Evolutionary conservation across 345 rosid species (phyloP), one percentile per base, ranked within the genome.

Genomic region (Stellera chamaejasme): DNA sequence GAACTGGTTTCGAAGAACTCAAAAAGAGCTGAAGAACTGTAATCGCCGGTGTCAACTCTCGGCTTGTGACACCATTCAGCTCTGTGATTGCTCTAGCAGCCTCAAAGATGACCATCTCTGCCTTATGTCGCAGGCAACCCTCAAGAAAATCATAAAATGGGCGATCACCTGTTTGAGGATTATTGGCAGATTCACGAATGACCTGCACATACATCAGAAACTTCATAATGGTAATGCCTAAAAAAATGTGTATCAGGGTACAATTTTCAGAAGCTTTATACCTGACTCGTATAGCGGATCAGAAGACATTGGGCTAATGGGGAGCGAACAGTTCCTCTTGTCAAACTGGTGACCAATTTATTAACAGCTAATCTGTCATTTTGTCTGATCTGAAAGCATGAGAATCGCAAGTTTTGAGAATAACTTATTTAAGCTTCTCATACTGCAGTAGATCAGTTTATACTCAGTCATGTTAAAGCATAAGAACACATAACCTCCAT

Each of bases 11-110:
- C n/a, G 95, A 88, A 52, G 96, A 89, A 72, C 95, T 89, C 72
- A 85, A 72, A 63, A 89, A 89, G 52, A 89, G 95, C 79, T 85
- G 96, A 32, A 89, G 88, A 65, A 85, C 96, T 60, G 96, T 85
- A 55, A 89, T 85, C 49, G 96, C 96, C 54, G 96, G 96, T 65
- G 95, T 85, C 75, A 89, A 60, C 72, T 89, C 96, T 58, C 85
- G 77, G 79, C 76, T 83, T 60, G 95, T 79, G 62, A 85, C 95
- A 25, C 87, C 91, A 75, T 72, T 80, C 61, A 89, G 95, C 79
- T 81, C 96, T 9, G 96, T 89, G 62, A 89, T 89, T 13, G 96
- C 95, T 72, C 95, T 81, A 58, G 96, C 96, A 65, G 95, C 95
- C 81, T 85, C 96, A 70, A 89, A 82, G 56, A 85, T 85, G 60